Conservation (phyloP, 345 rosid species). For the Eucalyptus marginata region DNA sequence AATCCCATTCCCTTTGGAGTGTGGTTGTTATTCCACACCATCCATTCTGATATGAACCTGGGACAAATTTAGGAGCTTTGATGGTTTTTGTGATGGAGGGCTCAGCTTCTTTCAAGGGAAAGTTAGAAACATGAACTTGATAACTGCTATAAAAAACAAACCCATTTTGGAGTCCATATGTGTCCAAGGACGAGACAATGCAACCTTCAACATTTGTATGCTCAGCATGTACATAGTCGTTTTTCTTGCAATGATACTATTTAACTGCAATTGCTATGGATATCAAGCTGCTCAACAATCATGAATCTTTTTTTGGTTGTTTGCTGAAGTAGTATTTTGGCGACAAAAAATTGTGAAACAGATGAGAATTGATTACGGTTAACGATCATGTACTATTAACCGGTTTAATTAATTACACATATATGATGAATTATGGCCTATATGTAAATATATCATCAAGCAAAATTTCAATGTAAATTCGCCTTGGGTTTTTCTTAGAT, state of each 20-base stretch:
- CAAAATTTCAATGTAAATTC: not conserved
- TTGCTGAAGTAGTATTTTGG: not conserved
- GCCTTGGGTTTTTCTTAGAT: not conserved
- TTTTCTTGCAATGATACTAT: not conserved
- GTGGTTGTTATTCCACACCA: not conserved
- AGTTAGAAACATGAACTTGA: not conserved
- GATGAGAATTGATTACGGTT: not conserved
- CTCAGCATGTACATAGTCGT: not conserved
- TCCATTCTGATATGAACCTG: not conserved
- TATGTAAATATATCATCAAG: not conserved
- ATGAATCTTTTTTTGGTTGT: not conserved
- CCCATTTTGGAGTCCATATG: not conserved
- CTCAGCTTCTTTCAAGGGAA: not conserved
- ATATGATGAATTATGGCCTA: not conserved
- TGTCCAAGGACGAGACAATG: not conserved
- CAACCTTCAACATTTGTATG: not conserved
- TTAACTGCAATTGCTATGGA: not conserved
- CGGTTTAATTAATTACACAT: not conserved
- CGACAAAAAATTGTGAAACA: not conserved
- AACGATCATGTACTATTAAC: fast-evolving
- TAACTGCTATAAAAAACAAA: not conserved
- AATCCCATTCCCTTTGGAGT: not conserved
- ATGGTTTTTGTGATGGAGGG: not conserved
- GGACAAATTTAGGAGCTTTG: not conserved
- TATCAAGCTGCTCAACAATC: not conserved